Conservation (phyloP, 1,284 basidiomycete species). For the Ustilago hordei region DNA sequence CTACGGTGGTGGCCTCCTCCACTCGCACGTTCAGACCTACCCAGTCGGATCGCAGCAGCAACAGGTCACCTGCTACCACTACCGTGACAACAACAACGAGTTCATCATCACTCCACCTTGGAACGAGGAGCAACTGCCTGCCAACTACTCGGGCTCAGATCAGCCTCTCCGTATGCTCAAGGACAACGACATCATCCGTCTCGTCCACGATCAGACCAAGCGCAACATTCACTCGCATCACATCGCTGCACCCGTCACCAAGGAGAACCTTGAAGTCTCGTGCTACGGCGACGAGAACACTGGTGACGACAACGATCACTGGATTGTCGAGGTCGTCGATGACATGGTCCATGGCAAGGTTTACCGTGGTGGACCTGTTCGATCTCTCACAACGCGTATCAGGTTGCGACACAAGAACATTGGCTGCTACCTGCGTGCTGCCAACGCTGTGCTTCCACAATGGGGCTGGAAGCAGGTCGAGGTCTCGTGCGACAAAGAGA, state of each 20-base stretch:
- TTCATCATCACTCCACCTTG: slow-evolving; percentile 86
- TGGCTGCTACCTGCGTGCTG: slow-evolving; percentile 81
- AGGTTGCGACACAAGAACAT: slow-evolving; percentile 82
- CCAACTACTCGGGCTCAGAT: slow-evolving; percentile 42
- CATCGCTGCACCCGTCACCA: slow-evolving; percentile 87
- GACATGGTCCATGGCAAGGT: slow-evolving; percentile 74
- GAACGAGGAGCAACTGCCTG: slow-evolving; percentile 72
- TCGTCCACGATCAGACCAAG: slow-evolving; percentile 83
- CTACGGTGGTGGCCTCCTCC: slow-evolving; percentile 93
- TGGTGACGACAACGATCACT: slow-evolving; percentile 90
- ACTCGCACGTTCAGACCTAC: slow-evolving; percentile 95
- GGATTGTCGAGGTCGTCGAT: slow-evolving; percentile 93
- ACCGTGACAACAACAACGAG: slow-evolving; percentile 98
- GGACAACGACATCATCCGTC: slow-evolving; percentile 82
- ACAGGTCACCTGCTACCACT: slow-evolving; percentile 99
- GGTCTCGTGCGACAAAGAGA: slow-evolving; percentile 90
- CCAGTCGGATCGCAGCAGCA: slow-evolving; percentile 93
- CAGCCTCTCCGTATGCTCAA: slow-evolving; percentile 75
- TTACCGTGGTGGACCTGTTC: slow-evolving; percentile 78
- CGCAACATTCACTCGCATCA: slow-evolving; percentile 94
- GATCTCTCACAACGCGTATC: slow-evolving; percentile 88
- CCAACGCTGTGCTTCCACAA: slow-evolving; percentile 88
- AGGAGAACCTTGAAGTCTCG: slow-evolving; percentile 90
- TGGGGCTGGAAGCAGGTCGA: slow-evolving; percentile 99
- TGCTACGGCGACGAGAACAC: slow-evolving; percentile 89